phyloP scores from a whole-genome alignment of 2,329 filamentous ascomycete genomes.

The Curvularia eragrostidis region DNA sequence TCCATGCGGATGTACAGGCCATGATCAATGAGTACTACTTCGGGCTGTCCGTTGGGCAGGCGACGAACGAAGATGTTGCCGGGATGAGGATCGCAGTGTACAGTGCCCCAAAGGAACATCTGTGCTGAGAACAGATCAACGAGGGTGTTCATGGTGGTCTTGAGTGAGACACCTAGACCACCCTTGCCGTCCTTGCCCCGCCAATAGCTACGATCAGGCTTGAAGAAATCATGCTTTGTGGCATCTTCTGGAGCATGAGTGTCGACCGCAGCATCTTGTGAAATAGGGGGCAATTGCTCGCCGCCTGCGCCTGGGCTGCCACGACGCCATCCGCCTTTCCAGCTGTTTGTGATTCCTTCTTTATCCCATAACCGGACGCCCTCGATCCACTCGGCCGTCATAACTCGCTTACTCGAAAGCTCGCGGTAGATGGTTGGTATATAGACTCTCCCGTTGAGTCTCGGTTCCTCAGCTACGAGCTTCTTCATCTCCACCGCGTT shows the following conservation, averaged over 20 bases:
- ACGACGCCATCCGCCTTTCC: conserved; percentile 77
- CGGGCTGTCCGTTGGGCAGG: conserved; percentile 77
- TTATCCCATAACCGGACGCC: conserved; percentile 94
- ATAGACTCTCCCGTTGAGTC: conserved; percentile 81
- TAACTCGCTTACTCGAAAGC: conserved; percentile 79
- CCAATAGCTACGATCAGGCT: conserved; percentile 83
- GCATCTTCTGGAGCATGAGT: conserved; percentile 40
- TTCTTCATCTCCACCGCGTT: conserved; percentile 86
- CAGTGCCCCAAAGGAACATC: conserved; percentile 95
- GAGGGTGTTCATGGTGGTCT: conserved; percentile 95
- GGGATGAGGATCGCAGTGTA: conserved; percentile 96
- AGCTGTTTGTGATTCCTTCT: conserved; percentile 74
- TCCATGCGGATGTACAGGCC: conserved; percentile 94
- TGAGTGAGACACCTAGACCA: conserved; percentile 81
- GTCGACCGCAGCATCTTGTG: conserved; percentile 45
- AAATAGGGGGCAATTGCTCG: conserved; percentile 61
- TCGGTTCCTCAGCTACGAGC: conserved; percentile 76
- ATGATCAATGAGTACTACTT: conserved; percentile 96
- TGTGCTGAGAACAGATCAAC: conserved; percentile 95
- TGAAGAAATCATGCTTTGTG: conserved; percentile 65
- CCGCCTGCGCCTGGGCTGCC: conserved; percentile 82
- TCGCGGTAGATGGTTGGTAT: conserved; percentile 85
- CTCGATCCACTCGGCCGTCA: conserved; percentile 98
- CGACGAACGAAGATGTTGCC: conserved; percentile 97
- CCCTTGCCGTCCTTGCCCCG: conserved; percentile 73